A percentile compares a stretch with the other conserved stretches of the same genome.
Conservation (phyloP, 139 green algal genomes). For the Chlorella vulgaris region DNA sequence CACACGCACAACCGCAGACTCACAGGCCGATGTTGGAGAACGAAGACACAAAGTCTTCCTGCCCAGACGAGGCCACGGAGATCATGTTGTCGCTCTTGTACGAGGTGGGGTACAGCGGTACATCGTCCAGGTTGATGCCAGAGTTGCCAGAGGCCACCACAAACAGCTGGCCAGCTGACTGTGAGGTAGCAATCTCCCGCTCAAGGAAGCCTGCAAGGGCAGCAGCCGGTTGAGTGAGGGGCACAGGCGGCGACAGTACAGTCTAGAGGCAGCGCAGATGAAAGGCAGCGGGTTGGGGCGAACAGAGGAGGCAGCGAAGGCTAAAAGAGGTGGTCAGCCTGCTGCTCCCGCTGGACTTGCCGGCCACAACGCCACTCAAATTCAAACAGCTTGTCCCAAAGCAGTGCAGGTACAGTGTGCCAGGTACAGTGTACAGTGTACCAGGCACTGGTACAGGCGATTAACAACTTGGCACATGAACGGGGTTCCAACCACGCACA, state of each 20-base stretch:
- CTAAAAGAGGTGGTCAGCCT: too few species aligned
- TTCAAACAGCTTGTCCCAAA: too few species aligned
- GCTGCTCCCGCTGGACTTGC: too few species aligned
- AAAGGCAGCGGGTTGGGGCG: not conserved
- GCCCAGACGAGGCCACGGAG: conserved; percentile 35
- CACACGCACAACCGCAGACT: not conserved
- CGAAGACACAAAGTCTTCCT: conserved; percentile 10
- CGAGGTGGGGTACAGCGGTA: conserved; percentile 40
- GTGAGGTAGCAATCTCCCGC: conserved; percentile 29
- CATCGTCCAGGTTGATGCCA: conserved; percentile 41
- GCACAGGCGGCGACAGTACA: too few species aligned
- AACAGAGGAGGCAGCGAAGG: not conserved
- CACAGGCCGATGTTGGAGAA: conserved; percentile 43
- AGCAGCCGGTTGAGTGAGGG: not conserved
- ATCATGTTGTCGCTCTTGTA: conserved; percentile 44
- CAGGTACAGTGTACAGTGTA: too few species aligned
- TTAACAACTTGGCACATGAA: too few species aligned
- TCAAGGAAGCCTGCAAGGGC: conserved; percentile 31
- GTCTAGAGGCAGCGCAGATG: too few species aligned
- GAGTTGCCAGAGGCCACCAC: conserved; percentile 53
- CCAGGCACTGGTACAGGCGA: too few species aligned
- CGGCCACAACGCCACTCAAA: too few species aligned
- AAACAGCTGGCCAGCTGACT: conserved; percentile 41
- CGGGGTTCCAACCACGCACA: too few species aligned
- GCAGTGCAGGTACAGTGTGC: too few species aligned